Base-by-base conservation (phyloP, 495 filamentous ascomycete species). In the Aspergillus kassunensis region DNA sequence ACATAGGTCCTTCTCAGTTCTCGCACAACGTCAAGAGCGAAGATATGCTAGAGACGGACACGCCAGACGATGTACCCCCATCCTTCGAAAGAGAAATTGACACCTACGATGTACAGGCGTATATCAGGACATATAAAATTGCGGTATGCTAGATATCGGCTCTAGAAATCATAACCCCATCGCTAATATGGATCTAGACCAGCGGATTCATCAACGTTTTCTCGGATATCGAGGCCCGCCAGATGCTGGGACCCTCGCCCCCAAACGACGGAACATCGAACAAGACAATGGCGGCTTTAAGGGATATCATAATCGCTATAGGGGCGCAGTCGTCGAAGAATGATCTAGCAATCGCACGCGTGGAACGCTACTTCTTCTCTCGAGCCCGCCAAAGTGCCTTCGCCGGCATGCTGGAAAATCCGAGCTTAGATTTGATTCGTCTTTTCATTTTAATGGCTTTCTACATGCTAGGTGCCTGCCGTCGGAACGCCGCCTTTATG, bases 401-500 rank as follows among this genome's bases (percentile, higher is more conserved):
- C 49, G 54, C 61, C 9, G 67, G 67, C 25, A 64, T 73, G 44
- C 54, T 75, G 3, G 71, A 73, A 51, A 70, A 74, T 45, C 72
- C 72, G 0, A 77, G 70, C 27, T 54, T 73, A 16, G 63, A 73
- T 36, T 35, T 74, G 25, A 60, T 75, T 3, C 64, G 71, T 10
- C 52, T 63, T 1, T 77, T 74, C 40, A 57, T 73, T 4, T 56
- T 75, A 11, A 68, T 77, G 64, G 63, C 74, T 2, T 75, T 74
- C 24, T 77, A 76, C 44, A 72, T 77, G 68, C 66, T 76, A 10
- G 74, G 74, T 0, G 69, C 70, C 8, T 75, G 72, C 44, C 72
- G 71, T 25, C 68, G 74, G 42, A 77, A 77, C 41, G 67, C 71
- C 4, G 72, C 74, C 7, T 77, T 75, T 51, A 75, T 77, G 72